Percentiles rank a stretch among this genome's conserved stretches.
These are phyloP conservation scores for Ustilago xerochloae DNA, from an alignment of 1,284 basidiomycete species.

Conservation along the genomic window DNA sequence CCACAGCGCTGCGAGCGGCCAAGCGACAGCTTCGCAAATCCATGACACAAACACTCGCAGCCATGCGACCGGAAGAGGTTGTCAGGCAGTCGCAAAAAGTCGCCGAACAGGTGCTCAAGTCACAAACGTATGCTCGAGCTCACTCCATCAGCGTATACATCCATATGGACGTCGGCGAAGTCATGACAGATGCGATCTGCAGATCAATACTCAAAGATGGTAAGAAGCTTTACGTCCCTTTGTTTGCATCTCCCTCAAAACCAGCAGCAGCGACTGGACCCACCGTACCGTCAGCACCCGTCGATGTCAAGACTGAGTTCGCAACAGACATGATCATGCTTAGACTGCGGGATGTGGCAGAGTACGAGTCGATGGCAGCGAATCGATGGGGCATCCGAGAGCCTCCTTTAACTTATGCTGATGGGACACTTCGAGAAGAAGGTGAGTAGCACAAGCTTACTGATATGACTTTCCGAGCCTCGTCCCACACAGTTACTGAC, in stretches of 20 bases:
- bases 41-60: constrained; percentile 48
- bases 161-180: constrained; percentile 66
- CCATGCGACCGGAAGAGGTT: constrained; percentile 31
- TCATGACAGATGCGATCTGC: constrained; percentile 68
- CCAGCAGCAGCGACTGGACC: constrained; percentile 31
- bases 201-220: constrained; percentile 58
- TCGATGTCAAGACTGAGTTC: constrained; percentile 38
- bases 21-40: constrained; percentile 62
- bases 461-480: too few species aligned
- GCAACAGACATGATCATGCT: constrained; percentile 69
- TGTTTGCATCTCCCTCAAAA: constrained; percentile 61
- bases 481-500: neutral
- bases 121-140: constrained; percentile 61
- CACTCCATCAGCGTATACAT: constrained; percentile 67
- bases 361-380: constrained; percentile 62
- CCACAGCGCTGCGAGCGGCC: constrained; percentile 33
- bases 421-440: constrained; percentile 48
- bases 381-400: constrained; percentile 70
- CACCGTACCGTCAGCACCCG: constrained; percentile 24
- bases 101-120: constrained; percentile 57
- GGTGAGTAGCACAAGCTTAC: constrained; percentile 36
- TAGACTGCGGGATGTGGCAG: constrained; percentile 52
- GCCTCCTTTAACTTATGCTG: constrained; percentile 57
- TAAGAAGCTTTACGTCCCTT: constrained; percentile 69
- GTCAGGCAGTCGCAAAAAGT: constrained; percentile 41